Conservation (phyloP, 2,329 filamentous ascomycete genomes). For the Fusarium gaditjirri region DNA sequence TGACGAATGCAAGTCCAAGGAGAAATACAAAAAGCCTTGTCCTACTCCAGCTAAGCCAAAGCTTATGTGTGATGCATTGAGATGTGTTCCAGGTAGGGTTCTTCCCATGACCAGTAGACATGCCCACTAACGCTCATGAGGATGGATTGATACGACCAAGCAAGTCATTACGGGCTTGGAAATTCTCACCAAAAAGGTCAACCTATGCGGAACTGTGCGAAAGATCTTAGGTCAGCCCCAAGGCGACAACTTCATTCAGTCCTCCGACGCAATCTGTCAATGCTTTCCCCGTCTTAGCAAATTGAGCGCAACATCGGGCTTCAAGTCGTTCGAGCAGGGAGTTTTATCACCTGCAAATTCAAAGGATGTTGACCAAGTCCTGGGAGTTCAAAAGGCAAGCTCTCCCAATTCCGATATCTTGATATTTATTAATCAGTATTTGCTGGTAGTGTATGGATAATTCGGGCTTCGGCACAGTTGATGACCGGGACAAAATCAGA, state of each 20-base stretch:
- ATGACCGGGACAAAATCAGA: not conserved
- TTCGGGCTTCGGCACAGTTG: not conserved
- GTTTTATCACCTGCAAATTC: not conserved
- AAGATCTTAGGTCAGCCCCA: not conserved
- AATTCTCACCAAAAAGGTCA: not conserved
- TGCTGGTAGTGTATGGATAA: not conserved
- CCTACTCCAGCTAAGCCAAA: not conserved
- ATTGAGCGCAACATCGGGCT: not conserved
- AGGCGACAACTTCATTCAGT: not conserved
- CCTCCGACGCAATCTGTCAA: not conserved
- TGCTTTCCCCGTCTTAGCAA: not conserved
- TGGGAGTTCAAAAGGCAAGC: not conserved
- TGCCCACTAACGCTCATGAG: fast-evolving
- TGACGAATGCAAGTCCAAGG: not conserved
- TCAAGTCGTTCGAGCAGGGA: not conserved
- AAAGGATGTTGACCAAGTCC: not conserved
- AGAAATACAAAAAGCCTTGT: not conserved
- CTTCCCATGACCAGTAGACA: fast-evolving
- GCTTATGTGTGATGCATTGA: not conserved
- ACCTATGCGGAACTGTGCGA: not conserved
- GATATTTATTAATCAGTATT: fast-evolving
- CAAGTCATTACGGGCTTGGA: not conserved
- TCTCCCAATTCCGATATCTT: not conserved
- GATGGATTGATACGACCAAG: not conserved
- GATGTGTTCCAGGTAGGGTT: not conserved